Base-by-base conservation (phyloP, 2,329 filamentous ascomycete genomes). In the Colletotrichum sp. region DNA sequence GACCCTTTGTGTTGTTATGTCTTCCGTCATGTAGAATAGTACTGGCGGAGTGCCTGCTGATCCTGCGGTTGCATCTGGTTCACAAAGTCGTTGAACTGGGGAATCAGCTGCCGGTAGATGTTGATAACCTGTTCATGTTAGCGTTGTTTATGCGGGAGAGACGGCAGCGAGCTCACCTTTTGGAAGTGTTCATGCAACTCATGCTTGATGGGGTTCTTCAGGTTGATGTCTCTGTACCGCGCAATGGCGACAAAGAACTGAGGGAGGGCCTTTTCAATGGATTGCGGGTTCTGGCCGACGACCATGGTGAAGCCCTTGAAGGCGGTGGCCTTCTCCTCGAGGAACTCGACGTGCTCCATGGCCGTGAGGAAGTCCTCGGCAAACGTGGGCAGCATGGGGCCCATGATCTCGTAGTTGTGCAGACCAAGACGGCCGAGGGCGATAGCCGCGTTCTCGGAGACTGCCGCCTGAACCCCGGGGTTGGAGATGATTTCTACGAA, bases 381-480 rank as follows among this genome's bases (percentile, higher is more conserved):
- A 83, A 98, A 98, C 36, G 91, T 93, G 22, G 91, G 90, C 52
- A 99, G 90, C 77, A 95, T 94, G 2, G 95, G 93, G 1, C 95
- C 95, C 71, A 99, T 88, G 68, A 93, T 88, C 64, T 95, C 92
- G 11, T 94, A 90, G 82, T 94, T 96, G 76, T 94, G 92, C 27
- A 98, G 88, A 11, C 97, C 97, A 13, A 99, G 89, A 19, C 97
- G 92, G 36, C 97, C 97, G 12, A 99, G 89, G 4, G 97, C 96
- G 81, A 98, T 98, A 5, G 96, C 96, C 2, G 96, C 96, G 82
- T 99, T 99, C 85, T 99, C 97, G 74, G 92, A 94, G 16, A 98
- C 92, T 1, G 96, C 96, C 78, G 94, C 93, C 15, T 97, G 96
- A 25, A 98, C 94, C 76, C 94, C 93, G 22, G 94, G 93, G 83